phyloP scores from a whole-genome alignment of 2,329 filamentous ascomycete genomes.

The Beauveria scarabaeidicola region DNA sequence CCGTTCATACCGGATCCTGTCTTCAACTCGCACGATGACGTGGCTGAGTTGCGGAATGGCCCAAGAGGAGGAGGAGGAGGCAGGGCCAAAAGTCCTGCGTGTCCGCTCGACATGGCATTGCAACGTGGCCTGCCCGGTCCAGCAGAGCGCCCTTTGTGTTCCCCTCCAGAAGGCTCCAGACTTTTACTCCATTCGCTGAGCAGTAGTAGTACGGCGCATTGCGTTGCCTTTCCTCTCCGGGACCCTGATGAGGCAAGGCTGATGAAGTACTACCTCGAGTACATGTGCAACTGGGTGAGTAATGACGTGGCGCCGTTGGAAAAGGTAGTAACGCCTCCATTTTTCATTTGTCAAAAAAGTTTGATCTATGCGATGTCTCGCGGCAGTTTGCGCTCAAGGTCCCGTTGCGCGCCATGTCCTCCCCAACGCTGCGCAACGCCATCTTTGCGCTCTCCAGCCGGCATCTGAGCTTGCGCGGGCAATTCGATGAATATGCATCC shows the following conservation, averaged over 20 bases:
- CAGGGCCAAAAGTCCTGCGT: not conserved
- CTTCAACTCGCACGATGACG: not conserved
- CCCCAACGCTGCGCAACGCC: conserved; percentile 45
- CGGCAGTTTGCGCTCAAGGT: not conserved
- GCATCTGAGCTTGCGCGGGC: conserved; percentile 35
- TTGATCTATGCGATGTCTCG: not conserved
- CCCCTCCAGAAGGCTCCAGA: not conserved
- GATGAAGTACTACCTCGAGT: not conserved
- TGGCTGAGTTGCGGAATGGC: not conserved
- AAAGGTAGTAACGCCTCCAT: too few relatives aligned
- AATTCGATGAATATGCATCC: conserved; percentile 41
- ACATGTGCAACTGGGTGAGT: not conserved
- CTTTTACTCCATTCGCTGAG: not conserved
- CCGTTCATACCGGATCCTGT: not conserved
- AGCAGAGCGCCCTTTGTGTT: not conserved
- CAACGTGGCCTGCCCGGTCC: not conserved
- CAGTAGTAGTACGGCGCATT: not conserved
- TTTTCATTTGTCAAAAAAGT: too few relatives aligned
- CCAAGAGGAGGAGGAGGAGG: not conserved
- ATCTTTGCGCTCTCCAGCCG: conserved; percentile 48
- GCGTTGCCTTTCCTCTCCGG: not conserved
- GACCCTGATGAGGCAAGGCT: not conserved
- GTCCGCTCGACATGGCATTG: not conserved
- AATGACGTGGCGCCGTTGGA: too few relatives aligned
- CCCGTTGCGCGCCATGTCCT: conserved; percentile 33